Base-by-base conservation (phyloP, 805 yeast species). In the Yarrowia hollandica region DNA sequence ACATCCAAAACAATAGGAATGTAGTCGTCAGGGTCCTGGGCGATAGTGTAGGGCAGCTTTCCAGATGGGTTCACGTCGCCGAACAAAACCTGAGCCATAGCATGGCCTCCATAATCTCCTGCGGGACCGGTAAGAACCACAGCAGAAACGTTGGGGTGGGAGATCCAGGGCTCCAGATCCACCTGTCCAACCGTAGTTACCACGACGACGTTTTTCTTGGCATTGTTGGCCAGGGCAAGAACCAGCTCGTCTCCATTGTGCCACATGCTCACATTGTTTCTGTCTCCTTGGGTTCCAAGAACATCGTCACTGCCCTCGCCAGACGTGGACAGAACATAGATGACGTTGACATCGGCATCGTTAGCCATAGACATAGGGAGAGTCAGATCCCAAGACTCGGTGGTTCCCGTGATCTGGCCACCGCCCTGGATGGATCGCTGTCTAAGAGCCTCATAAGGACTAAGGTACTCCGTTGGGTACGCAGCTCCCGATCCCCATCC, bases 401-500 rank as follows among this genome's bases (percentile, higher is more conserved):
- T n/a, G 2, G 52, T 44, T 4, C 52, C 52, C 8, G 5, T 28
- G 14, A 28, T 35, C 10, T n/a, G 14, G 7, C 23, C 52, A 12
- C 35, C 52, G 8, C 16, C 35, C 10, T 44, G 18, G 14, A 15
- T 69, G 1, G 85, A 84, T 60, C 74, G 72, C 26, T 70, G 69
- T 5, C 78, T 72, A 33, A 83, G 77, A 0, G 82, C 85, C 64
- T 82, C 84, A 60, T 74, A 75, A 0, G 87, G 86, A 0, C 85
- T 77, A n/a, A 79, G 72, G 5, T 81, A 79, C 66, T 73, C 80
- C 2, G 84, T 83, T 37, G 80, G 77, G 62, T 75, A 77, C 7
- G 78, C 84, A 7, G 84, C 74, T 1, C 85, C 82, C 3, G 87
- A 82, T 0, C 88, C 88, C 84, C 87, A 81, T 10, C 87, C 87